These are phyloP conservation scores for Naganishia liquefaciens DNA, from an alignment of 1,284 basidiomycete species.

Conservation along the genomic window DNA sequence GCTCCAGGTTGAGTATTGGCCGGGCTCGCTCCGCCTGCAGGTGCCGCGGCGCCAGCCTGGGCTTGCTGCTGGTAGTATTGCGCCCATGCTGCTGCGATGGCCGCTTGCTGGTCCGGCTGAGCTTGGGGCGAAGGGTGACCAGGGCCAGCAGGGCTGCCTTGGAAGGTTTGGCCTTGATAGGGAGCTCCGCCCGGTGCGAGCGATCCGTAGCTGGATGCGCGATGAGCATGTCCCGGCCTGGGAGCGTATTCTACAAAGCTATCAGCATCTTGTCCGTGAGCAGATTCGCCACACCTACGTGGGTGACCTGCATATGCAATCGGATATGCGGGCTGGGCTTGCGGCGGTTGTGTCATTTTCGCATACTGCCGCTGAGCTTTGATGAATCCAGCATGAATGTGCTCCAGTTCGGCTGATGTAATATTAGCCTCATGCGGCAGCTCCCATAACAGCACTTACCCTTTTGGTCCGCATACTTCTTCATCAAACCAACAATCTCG, in stretches of 20 bases:
- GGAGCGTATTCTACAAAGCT: constrained; percentile 28
- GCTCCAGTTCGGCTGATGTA: constrained; percentile 51
- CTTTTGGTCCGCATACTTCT: constrained; percentile 92
- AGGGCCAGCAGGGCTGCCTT: constrained; percentile 9
- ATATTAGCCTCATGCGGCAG: not conserved
- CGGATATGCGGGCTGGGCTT: constrained; percentile 25
- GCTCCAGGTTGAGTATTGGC: not conserved
- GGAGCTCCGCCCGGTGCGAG: constrained; percentile 6
- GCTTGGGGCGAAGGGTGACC: constrained; percentile 28
- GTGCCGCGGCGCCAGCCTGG: constrained; percentile 15
- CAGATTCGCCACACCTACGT: not conserved
- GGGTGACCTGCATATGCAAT: constrained; percentile 13
- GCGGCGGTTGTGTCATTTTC: constrained; percentile 43
- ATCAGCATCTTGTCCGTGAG: not conserved
- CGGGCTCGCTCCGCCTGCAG: constrained; percentile 14
- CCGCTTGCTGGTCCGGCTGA: constrained; percentile 40
- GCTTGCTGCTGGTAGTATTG: constrained; percentile 45
- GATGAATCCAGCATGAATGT: constrained; percentile 54
- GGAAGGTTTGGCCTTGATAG: constrained; percentile 22
- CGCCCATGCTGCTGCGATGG: constrained; percentile 51
- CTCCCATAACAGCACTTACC: constrained; percentile 59
- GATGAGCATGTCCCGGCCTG: constrained; percentile 35
- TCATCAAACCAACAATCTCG: constrained; percentile 93
- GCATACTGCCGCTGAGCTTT: constrained; percentile 53
- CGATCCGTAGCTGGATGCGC: constrained; percentile 25